A percentile compares a stretch with the other conserved stretches of the same genome.
Evolutionary conservation across 2,329 filamentous ascomycete species (phyloP).

Genomic region (Colletotrichum lentis): DNA sequence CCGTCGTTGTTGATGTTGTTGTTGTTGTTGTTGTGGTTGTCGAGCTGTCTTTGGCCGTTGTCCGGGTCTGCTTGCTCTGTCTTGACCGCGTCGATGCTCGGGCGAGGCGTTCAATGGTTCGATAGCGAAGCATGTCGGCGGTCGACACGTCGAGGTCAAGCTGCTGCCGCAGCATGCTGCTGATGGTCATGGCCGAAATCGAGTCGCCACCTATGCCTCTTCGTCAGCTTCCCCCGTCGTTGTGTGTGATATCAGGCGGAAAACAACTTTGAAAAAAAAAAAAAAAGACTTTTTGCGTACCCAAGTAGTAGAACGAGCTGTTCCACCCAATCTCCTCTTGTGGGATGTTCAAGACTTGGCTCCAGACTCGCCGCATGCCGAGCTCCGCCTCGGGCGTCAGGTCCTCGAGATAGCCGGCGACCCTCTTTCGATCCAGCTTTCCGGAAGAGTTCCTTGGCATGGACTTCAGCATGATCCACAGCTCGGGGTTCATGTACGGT

Average conservation of each 20-base stretch:
- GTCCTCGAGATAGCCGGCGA: constrained; percentile 38
- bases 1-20: neutral
- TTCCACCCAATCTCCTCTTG: constrained; percentile 15
- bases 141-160: neutral
- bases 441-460: constrained; percentile 58
- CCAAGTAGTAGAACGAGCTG: constrained; percentile 24
- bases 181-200: constrained; percentile 24
- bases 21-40: neutral
- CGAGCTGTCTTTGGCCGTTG: neutral
- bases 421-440: constrained; percentile 57
- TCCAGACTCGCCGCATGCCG: constrained; percentile 3
- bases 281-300: too few species aligned
- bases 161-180: constrained; percentile 17
- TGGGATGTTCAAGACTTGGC: constrained; percentile 12
- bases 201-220: constrained; percentile 34
- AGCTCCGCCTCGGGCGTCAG: constrained; percentile 8
- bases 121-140: constrained; percentile 9
- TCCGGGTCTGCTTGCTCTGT: too few species aligned
- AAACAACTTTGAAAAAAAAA: too few species aligned
- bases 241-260: too few species aligned
- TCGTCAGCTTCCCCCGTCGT: too few species aligned
- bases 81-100: neutral
- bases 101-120: neutral
- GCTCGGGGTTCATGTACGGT: constrained; percentile 58
- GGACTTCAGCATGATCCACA: constrained; percentile 52